phyloP scores from a whole-genome alignment of 2,329 filamentous ascomycete species.

The Xylaria sp. region DNA sequence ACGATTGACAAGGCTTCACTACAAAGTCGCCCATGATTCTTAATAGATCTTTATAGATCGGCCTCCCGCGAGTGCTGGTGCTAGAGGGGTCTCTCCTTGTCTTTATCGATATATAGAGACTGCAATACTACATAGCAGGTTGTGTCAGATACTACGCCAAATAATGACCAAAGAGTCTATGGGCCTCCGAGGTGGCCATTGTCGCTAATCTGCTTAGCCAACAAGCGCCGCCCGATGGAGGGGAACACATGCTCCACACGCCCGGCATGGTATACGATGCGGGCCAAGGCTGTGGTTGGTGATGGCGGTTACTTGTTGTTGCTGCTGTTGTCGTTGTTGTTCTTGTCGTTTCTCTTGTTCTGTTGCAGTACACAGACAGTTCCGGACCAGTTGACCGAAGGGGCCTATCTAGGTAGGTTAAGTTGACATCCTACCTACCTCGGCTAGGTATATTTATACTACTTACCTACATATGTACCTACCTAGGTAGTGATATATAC shows the following conservation, averaged over 20 bases:
- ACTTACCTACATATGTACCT: neutral
- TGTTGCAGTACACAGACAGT: neutral
- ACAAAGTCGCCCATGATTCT: neutral
- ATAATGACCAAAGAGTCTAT: neutral
- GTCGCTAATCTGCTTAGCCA: slow-evolving; percentile 26
- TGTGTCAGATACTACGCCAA: neutral
- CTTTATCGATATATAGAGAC: slow-evolving; percentile 28
- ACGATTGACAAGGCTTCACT: neutral
- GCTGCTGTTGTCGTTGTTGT: neutral
- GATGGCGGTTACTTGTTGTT: neutral
- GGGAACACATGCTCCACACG: slow-evolving; percentile 19
- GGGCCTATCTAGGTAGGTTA: neutral
- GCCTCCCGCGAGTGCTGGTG: neutral
- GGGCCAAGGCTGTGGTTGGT: slow-evolving; percentile 23
- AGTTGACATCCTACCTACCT: neutral
- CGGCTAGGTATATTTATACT: neutral
- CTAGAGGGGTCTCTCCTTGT: neutral
- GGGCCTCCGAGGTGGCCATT: slow-evolving; percentile 14
- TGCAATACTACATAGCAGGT: slow-evolving; percentile 12
- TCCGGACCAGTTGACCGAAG: neutral
- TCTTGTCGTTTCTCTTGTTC: neutral
- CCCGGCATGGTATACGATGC: slow-evolving; percentile 10
- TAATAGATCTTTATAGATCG: slow-evolving; percentile 5
- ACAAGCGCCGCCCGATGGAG: slow-evolving; percentile 30
- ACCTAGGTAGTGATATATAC: neutral